Evolutionary conservation across 2,329 filamentous ascomycete species (phyloP).

Genomic region (Trichophyton mentagrophytes): DNA sequence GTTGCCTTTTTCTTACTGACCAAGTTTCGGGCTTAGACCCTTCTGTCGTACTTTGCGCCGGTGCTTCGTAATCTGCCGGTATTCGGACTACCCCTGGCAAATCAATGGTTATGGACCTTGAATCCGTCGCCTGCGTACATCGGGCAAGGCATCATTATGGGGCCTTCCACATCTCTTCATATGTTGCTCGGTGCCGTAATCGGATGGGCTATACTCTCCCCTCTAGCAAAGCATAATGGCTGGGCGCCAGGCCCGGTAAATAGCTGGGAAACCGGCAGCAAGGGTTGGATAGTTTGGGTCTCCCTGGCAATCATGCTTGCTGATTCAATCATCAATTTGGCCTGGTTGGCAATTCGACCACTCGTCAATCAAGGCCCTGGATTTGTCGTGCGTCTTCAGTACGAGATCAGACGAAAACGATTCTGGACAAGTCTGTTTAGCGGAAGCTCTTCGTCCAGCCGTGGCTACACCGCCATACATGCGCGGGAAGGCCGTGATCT

Average conservation of each 20-base stretch:
- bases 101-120: slow-evolving; percentile 83
- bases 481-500: slow-evolving; percentile 16
- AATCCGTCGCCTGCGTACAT: slow-evolving; percentile 97
- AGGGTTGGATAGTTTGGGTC: slow-evolving; percentile 98
- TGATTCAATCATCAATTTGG: slow-evolving; percentile 78
- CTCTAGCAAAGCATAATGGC: slow-evolving; percentile 67
- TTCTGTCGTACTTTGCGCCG: slow-evolving; percentile 83
- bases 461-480: slow-evolving; percentile 13
- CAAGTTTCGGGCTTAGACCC: slow-evolving; percentile 43
- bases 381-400: slow-evolving; percentile 21
- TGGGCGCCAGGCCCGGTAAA: slow-evolving; percentile 82
- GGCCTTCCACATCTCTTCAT: slow-evolving; percentile 81
- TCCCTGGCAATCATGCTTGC: slow-evolving; percentile 93
- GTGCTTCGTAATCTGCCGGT: slow-evolving; percentile 74
- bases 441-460: slow-evolving; percentile 2
- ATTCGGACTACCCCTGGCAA: slow-evolving; percentile 61
- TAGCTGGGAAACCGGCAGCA: slow-evolving; percentile 86
- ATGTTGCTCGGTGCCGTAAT: slow-evolving; percentile 85
- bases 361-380: slow-evolving; percentile 38
- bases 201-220: slow-evolving; percentile 84
- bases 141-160: slow-evolving; percentile 98
- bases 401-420: slow-evolving; percentile 20
- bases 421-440: slow-evolving; percentile 15
- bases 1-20: not conserved
- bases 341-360: slow-evolving; percentile 60